Percentiles rank a stretch among this genome's conserved stretches.
Conservation (phyloP, 2,329 filamentous ascomycete genomes). For the Colletotrichum theobromicola region DNA sequence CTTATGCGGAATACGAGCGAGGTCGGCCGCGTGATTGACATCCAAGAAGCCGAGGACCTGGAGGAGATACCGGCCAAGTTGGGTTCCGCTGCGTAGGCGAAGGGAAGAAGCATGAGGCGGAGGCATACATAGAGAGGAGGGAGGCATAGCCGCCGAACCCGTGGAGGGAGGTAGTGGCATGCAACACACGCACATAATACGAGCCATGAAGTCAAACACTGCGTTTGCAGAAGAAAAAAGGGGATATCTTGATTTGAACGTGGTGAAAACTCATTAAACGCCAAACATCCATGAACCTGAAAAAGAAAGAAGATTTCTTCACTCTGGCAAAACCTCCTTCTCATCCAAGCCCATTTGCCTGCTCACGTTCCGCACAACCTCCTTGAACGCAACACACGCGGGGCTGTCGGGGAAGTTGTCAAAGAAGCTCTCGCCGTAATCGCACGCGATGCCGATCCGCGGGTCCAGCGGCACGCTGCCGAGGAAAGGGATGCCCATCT, state of each 20-base stretch:
- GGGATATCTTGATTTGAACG: constrained; percentile 4
- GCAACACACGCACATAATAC: constrained; percentile 16
- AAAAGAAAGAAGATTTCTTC: constrained; percentile 3
- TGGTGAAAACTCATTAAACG: not conserved
- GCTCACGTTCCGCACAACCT: constrained; percentile 78
- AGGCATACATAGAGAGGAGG: not conserved
- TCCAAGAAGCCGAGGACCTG: constrained; percentile 80
- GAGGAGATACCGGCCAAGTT: constrained; percentile 78
- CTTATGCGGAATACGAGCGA: constrained; percentile 92
- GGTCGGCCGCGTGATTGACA: constrained; percentile 86
- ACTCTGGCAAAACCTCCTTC: constrained; percentile 55
- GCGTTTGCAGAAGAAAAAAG: not conserved
- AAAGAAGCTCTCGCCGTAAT: constrained; percentile 97
- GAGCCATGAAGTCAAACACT: not conserved
- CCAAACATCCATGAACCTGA: not conserved
- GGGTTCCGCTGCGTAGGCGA: constrained; percentile 28
- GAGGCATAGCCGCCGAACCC: not conserved
- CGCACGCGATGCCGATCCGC: constrained; percentile 93
- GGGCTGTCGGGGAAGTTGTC: constrained; percentile 93
- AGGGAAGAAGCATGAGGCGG: not conserved
- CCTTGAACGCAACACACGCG: constrained; percentile 80
- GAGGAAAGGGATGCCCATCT: constrained; percentile 87
- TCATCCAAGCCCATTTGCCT: constrained; percentile 68
- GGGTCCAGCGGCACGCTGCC: constrained; percentile 92
- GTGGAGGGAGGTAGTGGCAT: not conserved